Evolutionary conservation across 345 rosid species (phyloP).

Genomic region (Nasturtium officinale): DNA sequence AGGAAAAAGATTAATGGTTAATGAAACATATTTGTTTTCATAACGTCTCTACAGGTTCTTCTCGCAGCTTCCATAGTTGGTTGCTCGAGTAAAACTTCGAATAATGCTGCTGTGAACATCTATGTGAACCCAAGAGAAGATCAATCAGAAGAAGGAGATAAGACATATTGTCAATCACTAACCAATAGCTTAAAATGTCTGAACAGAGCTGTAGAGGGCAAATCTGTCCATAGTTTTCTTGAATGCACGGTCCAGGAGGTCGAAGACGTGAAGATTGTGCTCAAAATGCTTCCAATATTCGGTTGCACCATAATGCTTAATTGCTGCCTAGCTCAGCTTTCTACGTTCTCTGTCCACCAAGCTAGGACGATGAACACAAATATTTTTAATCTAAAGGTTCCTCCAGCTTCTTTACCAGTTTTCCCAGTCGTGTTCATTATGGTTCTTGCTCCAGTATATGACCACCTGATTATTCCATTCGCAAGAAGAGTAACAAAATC

Average conservation of each 20-base stretch:
- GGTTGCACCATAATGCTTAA: conserved; percentile 75
- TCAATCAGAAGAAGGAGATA: conserved; percentile 18
- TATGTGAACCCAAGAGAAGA: conserved; percentile 25
- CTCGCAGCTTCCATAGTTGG: conserved; percentile 51
- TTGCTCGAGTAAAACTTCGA: conserved; percentile 33
- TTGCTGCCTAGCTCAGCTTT: conserved; percentile 90
- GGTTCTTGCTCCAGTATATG: conserved; percentile 57
- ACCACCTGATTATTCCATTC: conserved; percentile 63
- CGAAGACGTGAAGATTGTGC: conserved; percentile 70
- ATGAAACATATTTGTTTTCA: neutral
- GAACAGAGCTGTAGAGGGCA: conserved; percentile 47
- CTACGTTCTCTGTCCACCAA: conserved; percentile 79
- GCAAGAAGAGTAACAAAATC: conserved; percentile 30
- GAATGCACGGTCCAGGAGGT: conserved; percentile 62
- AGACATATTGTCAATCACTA: conserved; percentile 24
- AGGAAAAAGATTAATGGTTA: too few relatives aligned
- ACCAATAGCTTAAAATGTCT: conserved; percentile 53
- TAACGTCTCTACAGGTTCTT: conserved; percentile 54
- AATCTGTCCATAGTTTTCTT: conserved; percentile 42
- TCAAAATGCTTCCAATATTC: conserved; percentile 68
- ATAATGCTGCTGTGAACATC: neutral
- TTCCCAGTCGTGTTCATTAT: conserved; percentile 76
- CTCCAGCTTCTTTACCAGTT: conserved; percentile 83
- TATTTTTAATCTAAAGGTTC: conserved; percentile 55
- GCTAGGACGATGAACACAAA: conserved; percentile 75